phyloP scores from a whole-genome alignment of 2,329 filamentous ascomycete species.

The Botrytis cinerea region DNA sequence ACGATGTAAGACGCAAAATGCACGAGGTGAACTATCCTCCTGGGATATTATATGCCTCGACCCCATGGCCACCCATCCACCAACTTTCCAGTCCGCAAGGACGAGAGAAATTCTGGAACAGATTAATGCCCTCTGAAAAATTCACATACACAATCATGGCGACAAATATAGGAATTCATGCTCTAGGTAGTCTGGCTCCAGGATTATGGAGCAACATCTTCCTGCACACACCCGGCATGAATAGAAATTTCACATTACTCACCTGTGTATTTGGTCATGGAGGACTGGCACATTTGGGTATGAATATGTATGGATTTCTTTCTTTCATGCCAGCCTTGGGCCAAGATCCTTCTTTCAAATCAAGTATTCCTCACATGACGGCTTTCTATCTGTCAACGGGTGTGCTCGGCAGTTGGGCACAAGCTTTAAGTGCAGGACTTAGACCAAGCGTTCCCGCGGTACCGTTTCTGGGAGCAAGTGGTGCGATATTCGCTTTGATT shows the following conservation, averaged over 20 bases:
- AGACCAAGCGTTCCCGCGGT: neutral
- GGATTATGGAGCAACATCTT: conserved; percentile 8
- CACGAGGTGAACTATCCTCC: neutral
- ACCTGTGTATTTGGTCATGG: conserved; percentile 17
- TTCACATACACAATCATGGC: conserved; percentile 13
- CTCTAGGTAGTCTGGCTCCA: neutral
- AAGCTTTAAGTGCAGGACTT: conserved; percentile 11
- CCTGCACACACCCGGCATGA: neutral
- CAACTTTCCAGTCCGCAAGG: neutral
- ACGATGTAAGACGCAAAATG: conserved; percentile 9
- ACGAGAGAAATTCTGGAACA: conserved; percentile 5
- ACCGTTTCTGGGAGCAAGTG: conserved; percentile 14
- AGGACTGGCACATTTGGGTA: neutral
- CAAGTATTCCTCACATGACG: conserved; percentile 14
- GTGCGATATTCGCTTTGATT: conserved; percentile 1
- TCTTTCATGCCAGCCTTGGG: conserved; percentile 17
- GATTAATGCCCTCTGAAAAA: conserved; percentile 1
- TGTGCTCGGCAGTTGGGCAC: conserved; percentile 13
- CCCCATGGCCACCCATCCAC: conserved; percentile 3
- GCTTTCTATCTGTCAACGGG: conserved; percentile 17
- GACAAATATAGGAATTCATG: conserved; percentile 5
- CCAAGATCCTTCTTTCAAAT: neutral
- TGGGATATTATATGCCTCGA: neutral
- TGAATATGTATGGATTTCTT: conserved; percentile 18
- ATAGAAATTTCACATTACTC: conserved; percentile 11